Conservation (phyloP, 345 rosid species). For the Arabis hirsuta region DNA sequence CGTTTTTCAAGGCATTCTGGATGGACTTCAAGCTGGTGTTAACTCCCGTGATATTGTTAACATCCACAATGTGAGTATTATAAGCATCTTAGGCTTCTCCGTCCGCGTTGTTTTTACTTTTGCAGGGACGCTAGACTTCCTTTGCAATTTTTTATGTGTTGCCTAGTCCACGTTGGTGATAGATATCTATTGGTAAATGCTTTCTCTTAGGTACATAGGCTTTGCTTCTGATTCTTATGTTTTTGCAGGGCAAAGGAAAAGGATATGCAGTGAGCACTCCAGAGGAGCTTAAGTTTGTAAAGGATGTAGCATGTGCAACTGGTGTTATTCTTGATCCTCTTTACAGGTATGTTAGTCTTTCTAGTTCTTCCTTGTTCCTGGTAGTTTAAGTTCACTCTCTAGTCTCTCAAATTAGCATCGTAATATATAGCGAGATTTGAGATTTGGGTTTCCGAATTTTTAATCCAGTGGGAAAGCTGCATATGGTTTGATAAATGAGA, state of each 20-base stretch:
- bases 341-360: constrained; percentile 63
- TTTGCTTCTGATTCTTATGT: background rate
- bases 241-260: constrained; percentile 75
- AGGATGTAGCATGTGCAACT: constrained; percentile 75
- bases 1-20: constrained; percentile 80
- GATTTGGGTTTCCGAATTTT: constrained; percentile 7
- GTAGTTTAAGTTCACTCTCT: background rate
- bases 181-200: background rate
- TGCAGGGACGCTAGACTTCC: background rate
- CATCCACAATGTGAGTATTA: constrained; percentile 70
- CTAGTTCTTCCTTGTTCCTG: constrained; percentile 2
- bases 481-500: constrained; percentile 75
- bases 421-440: constrained; percentile 11
- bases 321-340: constrained; percentile 90
- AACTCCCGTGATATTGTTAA: constrained; percentile 62
- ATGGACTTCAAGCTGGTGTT: constrained; percentile 83
- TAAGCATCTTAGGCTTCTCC: constrained; percentile 15
- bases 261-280: constrained; percentile 85
- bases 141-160: background rate
- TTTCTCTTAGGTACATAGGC: background rate
- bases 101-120: background rate
- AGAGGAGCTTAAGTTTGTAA: constrained; percentile 81
- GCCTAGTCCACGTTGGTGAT: background rate
- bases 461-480: constrained; percentile 82
- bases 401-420: background rate